Evolutionary conservation across 305 asterid species (phyloP).

Genomic region (Fraxinus xanthoxyloides): DNA sequence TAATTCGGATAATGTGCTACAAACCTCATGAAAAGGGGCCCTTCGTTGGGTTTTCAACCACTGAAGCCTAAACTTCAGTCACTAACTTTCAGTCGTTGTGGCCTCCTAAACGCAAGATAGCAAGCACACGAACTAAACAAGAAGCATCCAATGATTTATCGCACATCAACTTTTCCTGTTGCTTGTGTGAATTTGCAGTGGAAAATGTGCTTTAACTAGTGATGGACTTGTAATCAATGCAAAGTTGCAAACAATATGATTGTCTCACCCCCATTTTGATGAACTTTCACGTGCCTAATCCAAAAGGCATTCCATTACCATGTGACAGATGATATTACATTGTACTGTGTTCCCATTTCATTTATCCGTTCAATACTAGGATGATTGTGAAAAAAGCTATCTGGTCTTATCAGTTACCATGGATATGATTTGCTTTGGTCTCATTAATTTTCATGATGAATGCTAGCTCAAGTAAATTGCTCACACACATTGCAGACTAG

Average conservation of each 20-base stretch:
- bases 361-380: not conserved
- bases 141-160: not conserved
- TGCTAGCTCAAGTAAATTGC: not conserved
- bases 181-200: not conserved
- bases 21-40: not conserved
- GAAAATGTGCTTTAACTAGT: not conserved
- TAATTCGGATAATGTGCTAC: not conserved
- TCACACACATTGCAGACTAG: not conserved
- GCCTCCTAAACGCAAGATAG: not conserved
- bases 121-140: not conserved
- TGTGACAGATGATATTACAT: not conserved
- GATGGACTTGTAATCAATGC: not conserved
- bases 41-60: not conserved
- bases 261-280: not conserved
- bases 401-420: not conserved
- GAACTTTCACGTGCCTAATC: constrained; percentile 9
- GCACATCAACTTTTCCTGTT: not conserved
- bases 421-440: not conserved
- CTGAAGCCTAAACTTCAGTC: not conserved
- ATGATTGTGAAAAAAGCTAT: not conserved
- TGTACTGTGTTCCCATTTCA: not conserved
- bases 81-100: not conserved
- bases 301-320: not conserved
- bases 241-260: constrained; percentile 3
- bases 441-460: not conserved